These are phyloP conservation scores for Clonostachys sp. DNA, from an alignment of 2,329 filamentous ascomycete species.

Conservation along the genomic window DNA sequence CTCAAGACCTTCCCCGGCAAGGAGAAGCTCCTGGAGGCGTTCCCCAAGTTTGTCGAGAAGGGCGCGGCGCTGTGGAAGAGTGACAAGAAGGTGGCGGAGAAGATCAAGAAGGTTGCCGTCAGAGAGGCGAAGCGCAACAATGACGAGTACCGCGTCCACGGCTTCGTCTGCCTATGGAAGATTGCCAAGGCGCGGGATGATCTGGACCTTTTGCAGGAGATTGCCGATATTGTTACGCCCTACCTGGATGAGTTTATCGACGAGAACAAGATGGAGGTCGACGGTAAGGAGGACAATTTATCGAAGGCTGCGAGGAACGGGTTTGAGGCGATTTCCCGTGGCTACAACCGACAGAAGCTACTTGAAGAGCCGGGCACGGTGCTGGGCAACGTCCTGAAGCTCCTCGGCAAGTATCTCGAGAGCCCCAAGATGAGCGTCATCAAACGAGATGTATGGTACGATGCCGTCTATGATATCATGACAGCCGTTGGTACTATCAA, in stretches of 20 bases:
- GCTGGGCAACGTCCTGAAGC: slow-evolving; percentile 30
- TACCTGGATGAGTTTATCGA: slow-evolving; percentile 54
- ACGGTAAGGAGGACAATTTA: slow-evolving; percentile 42
- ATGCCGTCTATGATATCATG: slow-evolving; percentile 40
- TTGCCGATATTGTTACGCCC: slow-evolving; percentile 57
- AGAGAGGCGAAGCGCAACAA: slow-evolving; percentile 93
- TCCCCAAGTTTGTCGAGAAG: slow-evolving; percentile 71
- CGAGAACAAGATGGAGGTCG: slow-evolving; percentile 67
- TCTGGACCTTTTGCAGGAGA: slow-evolving; percentile 64
- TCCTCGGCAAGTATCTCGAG: slow-evolving; percentile 32
- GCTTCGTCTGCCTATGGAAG: slow-evolving; percentile 66
- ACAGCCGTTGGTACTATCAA: neutral
- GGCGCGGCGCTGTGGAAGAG: slow-evolving; percentile 52
- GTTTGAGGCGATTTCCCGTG: slow-evolving; percentile 43
- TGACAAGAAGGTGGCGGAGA: slow-evolving; percentile 47
- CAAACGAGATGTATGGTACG: slow-evolving; percentile 48
- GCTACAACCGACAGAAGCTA: slow-evolving; percentile 39
- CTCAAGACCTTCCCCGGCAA: slow-evolving; percentile 94
- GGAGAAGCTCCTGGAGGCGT: slow-evolving; percentile 75
- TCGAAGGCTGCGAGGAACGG: slow-evolving; percentile 42
- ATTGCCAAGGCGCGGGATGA: slow-evolving; percentile 67
- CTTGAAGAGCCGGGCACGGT: slow-evolving; percentile 26
- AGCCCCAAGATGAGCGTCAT: slow-evolving; percentile 32
- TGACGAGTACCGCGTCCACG: slow-evolving; percentile 72
- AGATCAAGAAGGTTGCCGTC: slow-evolving; percentile 75